A percentile compares a stretch with the other conserved stretches of the same genome.
These are phyloP conservation scores for Aspergillus sojae DNA, from an alignment of 2,329 filamentous ascomycete species.

Conservation along the genomic window DNA sequence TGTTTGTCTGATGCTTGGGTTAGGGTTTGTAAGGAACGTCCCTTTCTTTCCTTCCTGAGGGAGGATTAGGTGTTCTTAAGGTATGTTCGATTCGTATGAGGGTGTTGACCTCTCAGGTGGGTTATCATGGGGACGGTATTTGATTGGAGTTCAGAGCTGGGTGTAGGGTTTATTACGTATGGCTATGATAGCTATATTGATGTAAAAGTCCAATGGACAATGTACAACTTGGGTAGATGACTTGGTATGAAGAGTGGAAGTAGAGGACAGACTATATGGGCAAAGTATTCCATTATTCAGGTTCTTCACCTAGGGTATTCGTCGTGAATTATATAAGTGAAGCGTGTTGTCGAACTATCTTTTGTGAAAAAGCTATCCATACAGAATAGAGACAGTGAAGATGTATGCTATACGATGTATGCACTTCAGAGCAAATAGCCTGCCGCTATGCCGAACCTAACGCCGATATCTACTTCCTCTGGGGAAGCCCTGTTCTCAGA, in stretches of 20 bases:
- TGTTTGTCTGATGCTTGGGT: not conserved
- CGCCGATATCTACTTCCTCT: conserved; percentile 3
- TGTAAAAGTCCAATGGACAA: not conserved
- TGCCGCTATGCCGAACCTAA: conserved; percentile 2
- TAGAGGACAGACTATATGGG: not conserved
- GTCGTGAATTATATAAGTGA: not conserved
- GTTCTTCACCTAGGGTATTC: not conserved
- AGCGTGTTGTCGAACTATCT: not conserved
- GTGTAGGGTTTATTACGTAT: not conserved
- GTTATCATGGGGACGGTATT: no score
- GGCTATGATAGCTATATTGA: not conserved
- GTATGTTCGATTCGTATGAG: not conserved
- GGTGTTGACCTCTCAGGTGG: not conserved
- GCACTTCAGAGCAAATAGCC: not conserved
- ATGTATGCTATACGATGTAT: not conserved
- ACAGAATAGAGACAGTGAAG: not conserved
- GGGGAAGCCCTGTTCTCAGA: not conserved
- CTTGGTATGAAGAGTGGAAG: not conserved
- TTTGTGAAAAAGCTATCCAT: not conserved
- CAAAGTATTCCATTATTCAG: not conserved
- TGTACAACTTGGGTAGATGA: not conserved
- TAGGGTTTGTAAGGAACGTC: not conserved
- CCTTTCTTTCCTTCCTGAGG: not conserved
- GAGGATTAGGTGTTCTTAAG: not conserved
- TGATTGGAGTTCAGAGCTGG: not conserved